A percentile compares a stretch with the other conserved stretches of the same genome.
These are phyloP conservation scores for Paecilomyces fulvus DNA, from an alignment of 2,329 filamentous ascomycete species.

Conservation along the genomic window DNA sequence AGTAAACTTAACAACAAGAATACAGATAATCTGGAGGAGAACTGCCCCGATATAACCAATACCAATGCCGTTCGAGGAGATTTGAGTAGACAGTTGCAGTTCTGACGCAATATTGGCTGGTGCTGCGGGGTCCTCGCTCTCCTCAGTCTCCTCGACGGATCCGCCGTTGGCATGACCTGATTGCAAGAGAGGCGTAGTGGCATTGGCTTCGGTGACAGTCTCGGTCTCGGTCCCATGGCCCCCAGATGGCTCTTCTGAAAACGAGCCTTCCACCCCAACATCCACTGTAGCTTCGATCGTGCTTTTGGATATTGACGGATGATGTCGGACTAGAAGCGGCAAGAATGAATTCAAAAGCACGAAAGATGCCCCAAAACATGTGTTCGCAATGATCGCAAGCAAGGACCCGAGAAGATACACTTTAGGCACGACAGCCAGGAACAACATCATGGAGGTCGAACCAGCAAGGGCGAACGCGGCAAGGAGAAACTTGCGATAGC, in stretches of 20 bases:
- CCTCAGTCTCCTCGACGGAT: neutral
- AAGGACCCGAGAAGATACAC: constrained; percentile 75
- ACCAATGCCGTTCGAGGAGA: constrained; percentile 86
- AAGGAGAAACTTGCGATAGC: constrained; percentile 80
- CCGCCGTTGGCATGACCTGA: constrained; percentile 5
- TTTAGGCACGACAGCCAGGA: constrained; percentile 66
- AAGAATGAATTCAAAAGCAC: constrained; percentile 93
- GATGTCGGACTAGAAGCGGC: constrained; percentile 79
- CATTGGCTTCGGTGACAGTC: constrained; percentile 11
- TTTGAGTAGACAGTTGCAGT: constrained; percentile 75
- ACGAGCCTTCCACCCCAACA: neutral
- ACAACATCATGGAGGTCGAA: constrained; percentile 76
- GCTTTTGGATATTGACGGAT: constrained; percentile 48
- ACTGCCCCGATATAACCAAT: constrained; percentile 87
- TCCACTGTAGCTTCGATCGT: constrained; percentile 4
- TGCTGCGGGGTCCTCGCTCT: neutral
- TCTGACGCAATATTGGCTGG: constrained; percentile 45
- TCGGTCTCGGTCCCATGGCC: constrained; percentile 3
- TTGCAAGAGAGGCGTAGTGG: constrained; percentile 19
- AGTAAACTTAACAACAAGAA: constrained; percentile 64
- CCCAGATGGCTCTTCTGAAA: constrained; percentile 2
- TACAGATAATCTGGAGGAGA: constrained; percentile 71
- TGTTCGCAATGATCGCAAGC: constrained; percentile 83
- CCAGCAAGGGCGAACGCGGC: constrained; percentile 78
- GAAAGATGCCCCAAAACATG: constrained; percentile 88